These are phyloP conservation scores for Rhododendron griersonianum DNA, from an alignment of 148 eudicot genomes.

Conservation along the genomic window DNA sequence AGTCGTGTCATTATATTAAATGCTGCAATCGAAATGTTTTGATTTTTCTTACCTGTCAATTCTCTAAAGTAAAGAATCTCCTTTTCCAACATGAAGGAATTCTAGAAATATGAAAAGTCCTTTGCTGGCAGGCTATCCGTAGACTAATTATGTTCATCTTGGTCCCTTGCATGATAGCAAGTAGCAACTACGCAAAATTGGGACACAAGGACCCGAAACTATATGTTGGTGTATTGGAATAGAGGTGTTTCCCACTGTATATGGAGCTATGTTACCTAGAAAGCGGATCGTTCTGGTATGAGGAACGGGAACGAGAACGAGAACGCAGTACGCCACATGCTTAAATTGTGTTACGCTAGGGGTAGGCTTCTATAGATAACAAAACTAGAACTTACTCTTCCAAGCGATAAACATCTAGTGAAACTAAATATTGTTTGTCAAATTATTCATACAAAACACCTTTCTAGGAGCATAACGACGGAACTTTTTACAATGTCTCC, in stretches of 20 bases:
- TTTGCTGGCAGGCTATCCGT: neutral
- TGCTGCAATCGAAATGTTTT: neutral
- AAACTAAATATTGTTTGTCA: too few relatives aligned
- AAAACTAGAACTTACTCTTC: too few relatives aligned
- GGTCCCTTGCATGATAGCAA: neutral
- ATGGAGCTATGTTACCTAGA: too few relatives aligned
- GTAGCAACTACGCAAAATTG: neutral
- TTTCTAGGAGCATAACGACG: too few relatives aligned
- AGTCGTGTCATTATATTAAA: neutral
- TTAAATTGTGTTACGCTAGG: too few relatives aligned
- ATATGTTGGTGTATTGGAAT: neutral
- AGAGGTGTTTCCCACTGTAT: neutral
- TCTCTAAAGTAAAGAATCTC: neutral
- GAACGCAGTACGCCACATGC: too few relatives aligned
- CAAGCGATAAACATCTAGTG: too few relatives aligned
- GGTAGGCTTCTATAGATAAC: too few relatives aligned
- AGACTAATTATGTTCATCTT: neutral
- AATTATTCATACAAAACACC: too few relatives aligned
- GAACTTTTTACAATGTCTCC: too few relatives aligned
- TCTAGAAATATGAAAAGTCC: neutral
- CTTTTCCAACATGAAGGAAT: neutral
- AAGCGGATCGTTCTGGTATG: too few relatives aligned
- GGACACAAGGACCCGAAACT: neutral
- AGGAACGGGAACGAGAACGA: too few relatives aligned
- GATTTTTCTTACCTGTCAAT: neutral